These are phyloP conservation scores for Scytalidium lignicola DNA, from an alignment of 2,329 filamentous ascomycete genomes.

Conservation along the genomic window DNA sequence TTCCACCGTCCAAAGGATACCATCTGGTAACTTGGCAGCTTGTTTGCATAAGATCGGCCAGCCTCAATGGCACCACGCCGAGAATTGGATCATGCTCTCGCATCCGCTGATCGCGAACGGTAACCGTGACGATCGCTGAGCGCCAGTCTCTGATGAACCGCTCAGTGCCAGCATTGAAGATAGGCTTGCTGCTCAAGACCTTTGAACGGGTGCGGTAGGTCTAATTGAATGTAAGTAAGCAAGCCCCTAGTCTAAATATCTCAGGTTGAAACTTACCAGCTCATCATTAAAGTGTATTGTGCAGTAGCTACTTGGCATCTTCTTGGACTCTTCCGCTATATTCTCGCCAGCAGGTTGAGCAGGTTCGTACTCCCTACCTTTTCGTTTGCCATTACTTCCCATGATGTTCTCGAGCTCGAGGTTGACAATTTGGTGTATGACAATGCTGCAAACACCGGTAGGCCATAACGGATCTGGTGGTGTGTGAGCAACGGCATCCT, in stretches of 20 bases:
- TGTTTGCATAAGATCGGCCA: constrained; percentile 83
- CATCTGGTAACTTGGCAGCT: constrained; percentile 78
- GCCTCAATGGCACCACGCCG: constrained; percentile 81
- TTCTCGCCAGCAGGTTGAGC: constrained; percentile 79
- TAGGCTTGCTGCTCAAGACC: constrained; percentile 88
- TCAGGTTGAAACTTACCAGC: constrained; percentile 42
- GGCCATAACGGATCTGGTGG: constrained; percentile 97
- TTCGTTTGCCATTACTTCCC: constrained; percentile 74
- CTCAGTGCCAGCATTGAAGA: constrained; percentile 95
- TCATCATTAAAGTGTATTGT: constrained; percentile 88
- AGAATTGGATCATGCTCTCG: constrained; percentile 92
- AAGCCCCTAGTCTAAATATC: not conserved
- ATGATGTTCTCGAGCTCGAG: constrained; percentile 89
- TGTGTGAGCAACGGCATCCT: constrained; percentile 83
- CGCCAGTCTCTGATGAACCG: constrained; percentile 92
- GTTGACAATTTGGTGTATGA: constrained; percentile 93
- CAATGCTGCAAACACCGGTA: constrained; percentile 77
- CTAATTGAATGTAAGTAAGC: constrained; percentile 26
- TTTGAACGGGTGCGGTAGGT: constrained; percentile 93
- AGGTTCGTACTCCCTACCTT: constrained; percentile 83
- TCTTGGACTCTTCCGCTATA: constrained; percentile 75
- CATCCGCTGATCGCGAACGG: constrained; percentile 83
- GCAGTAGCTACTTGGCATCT: constrained; percentile 87
- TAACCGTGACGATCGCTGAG: constrained; percentile 77
- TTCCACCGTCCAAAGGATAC: constrained; percentile 94